Evolutionary conservation across 305 asterid species (phyloP), one percentile per base, ranked within the genome.

Genomic region (Coffea humblotiana): DNA sequence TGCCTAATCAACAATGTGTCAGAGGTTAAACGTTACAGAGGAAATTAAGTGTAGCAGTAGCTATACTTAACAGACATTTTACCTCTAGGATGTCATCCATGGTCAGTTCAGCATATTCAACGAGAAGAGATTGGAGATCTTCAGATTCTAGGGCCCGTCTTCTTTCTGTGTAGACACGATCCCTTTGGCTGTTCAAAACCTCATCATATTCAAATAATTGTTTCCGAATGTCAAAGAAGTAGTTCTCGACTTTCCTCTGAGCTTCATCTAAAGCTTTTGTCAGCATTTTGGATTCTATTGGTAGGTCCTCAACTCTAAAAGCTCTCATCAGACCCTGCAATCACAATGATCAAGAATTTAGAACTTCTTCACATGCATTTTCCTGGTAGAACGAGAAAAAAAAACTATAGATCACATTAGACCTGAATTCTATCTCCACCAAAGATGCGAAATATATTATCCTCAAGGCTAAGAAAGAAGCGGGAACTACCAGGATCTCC

Each of bases 401-500:
- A 71, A 52, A 52, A 63, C 66, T 19, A 80, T 69, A 74, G 77
- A 72, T 73, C 71, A 78, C 75, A 75, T 37, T 65, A 78, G 66
- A 92, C 99, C 97, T 96, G 98, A 81, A 96, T 94, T 82, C 99
- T 88, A 88, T 96, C 99, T 63, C 99, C 99, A 12, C 99, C 99
- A 88, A 96, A 96, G 79, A 96, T 88, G 83, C 99, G 99, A 84
- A 96, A 96, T 78, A 96, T 90, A 90, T 94, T 94, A 84, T 96
- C 99, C 90, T 96, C 99, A 73, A 96, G 99, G 86, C 99, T 96
- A 77, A 96, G 97, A 87, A 96, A 94, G 86, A 96, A 96, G 64
- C 99, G 96, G 71, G 99, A 94, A 90, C 99, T 92, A 88, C 99
- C 99, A 78, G 99, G 95, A 87, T 96, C 99, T 74, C 99, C 99